Base-by-base conservation (phyloP, 176 grass and related monocot species). In the Oryza nivara region DNA sequence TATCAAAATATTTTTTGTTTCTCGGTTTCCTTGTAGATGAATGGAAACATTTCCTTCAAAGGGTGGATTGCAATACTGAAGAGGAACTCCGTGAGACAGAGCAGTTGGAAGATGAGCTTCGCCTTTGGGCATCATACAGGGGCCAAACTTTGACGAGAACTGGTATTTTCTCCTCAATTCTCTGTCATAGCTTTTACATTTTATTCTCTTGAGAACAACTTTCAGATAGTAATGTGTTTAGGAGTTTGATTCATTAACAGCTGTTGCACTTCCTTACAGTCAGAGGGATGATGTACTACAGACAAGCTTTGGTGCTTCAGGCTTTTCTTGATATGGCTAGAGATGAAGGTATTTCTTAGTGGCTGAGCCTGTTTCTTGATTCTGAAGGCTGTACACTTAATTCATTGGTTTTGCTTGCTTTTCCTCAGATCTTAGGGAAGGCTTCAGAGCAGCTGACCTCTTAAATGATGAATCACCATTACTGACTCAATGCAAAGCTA, bases 281-380 rank as follows among this genome's bases (percentile, higher is more conserved):
- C 67, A 86, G 96, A 76, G 96, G 96, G 48, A 95, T 98, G 96
- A 98, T 98, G 96, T 98, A 98, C 85, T 98, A 95, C 77, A 83
- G 96, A 83, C 90, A 95, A 90, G 96, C 96, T 87, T 84, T 98
- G 84, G 93, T 88, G 68, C 92, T 98, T 92, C 96, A 98, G 83
- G 86, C 96, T 83, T 98, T 93, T 77, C 90, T 98, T 68, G 96
- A 98, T 81, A 95, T 98, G 92, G 96, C 96, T 22, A 80, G 86
- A 88, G 95, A 98, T 67, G 70, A 95, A 17, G 96, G 96, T 95
- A 92, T 52, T 54, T 69, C 44, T 67, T 75, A 45, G 80, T 35
- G 34, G 68, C 28, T 32, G 20, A 76, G 73, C 12, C 61, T 67
- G 65, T 74, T 77, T 77, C 41, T 35, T 81, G 67, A 77, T 77